Conservation (phyloP, 768 basidiomycete genomes). For the Trametes elegans region DNA sequence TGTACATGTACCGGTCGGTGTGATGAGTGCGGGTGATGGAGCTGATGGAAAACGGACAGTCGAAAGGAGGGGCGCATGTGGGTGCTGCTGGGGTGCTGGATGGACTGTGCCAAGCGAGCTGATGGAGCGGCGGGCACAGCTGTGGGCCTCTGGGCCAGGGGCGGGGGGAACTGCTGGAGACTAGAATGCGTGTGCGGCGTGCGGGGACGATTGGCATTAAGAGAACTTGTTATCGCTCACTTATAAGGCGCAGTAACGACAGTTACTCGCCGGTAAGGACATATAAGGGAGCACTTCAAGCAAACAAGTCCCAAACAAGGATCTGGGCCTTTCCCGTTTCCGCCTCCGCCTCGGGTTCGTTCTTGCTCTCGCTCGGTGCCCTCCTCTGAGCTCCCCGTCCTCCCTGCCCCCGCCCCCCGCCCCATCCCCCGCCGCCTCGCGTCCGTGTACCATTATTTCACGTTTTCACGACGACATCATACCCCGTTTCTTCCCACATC, state of each 20-base stretch:
- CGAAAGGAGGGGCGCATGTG: not conserved
- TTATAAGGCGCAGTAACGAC: too few relatives aligned
- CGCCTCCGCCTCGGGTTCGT: not conserved
- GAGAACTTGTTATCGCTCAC: too few relatives aligned
- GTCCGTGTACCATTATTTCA: conserved; percentile 18
- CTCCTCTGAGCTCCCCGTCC: conserved; percentile 11
- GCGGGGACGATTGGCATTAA: too few relatives aligned
- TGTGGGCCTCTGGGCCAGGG: too few relatives aligned
- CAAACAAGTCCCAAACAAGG: conserved; percentile 26
- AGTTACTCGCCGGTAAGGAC: too few relatives aligned
- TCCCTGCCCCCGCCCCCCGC: conserved; percentile 4
- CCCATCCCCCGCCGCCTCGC: too few relatives aligned
- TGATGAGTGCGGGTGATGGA: not conserved
- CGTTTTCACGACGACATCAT: conserved; percentile 16
- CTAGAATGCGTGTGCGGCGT: too few relatives aligned
- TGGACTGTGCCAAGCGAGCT: not conserved
- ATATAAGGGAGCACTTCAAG: conserved; percentile 7
- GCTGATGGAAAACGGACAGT: not conserved
- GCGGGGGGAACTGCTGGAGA: not conserved
- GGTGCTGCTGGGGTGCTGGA: too few relatives aligned
- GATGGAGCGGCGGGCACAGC: not conserved
- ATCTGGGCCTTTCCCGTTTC: conserved; percentile 9
- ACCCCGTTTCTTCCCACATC: conserved; percentile 7
- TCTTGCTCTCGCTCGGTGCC: conserved; percentile 8
- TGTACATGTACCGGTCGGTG: conserved; percentile 4